phyloP scores from a whole-genome alignment of 176 grass and related monocot species.

The Aegilops bicornis region DNA sequence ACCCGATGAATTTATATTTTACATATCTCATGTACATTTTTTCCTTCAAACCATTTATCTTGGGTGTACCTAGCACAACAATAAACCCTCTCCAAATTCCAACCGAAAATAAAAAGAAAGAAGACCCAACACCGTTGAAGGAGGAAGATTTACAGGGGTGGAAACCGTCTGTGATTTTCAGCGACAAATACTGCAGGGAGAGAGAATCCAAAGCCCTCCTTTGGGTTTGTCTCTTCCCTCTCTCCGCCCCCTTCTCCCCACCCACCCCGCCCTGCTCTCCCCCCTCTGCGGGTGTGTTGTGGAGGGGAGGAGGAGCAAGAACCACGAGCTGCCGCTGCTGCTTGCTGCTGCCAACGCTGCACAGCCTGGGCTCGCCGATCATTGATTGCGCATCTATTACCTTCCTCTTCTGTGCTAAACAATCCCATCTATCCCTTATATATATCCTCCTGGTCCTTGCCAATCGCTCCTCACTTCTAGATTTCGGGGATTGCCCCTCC shows the following conservation, averaged over 20 bases:
- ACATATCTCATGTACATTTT: not conserved
- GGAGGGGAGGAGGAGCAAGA: conserved; percentile 42
- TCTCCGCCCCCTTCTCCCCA: conserved; percentile 34
- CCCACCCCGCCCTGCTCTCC: conserved; percentile 45
- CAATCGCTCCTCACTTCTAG: conserved; percentile 34
- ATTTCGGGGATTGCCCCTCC: conserved; percentile 40
- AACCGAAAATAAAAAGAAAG: not conserved
- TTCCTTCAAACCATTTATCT: not conserved
- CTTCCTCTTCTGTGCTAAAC: conserved; percentile 48
- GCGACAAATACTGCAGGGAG: conserved; percentile 62
- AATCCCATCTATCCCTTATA: conserved; percentile 48
- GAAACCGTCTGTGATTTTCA: conserved; percentile 47
- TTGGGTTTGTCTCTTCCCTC: conserved; percentile 64
- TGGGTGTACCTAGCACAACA: conserved; percentile 21
- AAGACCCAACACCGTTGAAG: not conserved
- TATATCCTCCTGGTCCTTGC: conserved; percentile 24
- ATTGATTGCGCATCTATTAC: conserved; percentile 55
- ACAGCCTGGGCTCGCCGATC: conserved; percentile 52
- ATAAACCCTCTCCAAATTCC: not conserved
- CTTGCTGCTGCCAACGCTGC: conserved; percentile 42
- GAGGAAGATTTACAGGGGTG: conserved; percentile 24
- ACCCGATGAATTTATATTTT: not conserved
- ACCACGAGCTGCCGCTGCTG: conserved; percentile 36
- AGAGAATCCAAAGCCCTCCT: conserved; percentile 89
- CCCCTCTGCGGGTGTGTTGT: conserved; percentile 42